These are phyloP conservation scores for Acanthamoeba sp. DNA, from an alignment of 208 protist genomes.

Conservation along the genomic window DNA sequence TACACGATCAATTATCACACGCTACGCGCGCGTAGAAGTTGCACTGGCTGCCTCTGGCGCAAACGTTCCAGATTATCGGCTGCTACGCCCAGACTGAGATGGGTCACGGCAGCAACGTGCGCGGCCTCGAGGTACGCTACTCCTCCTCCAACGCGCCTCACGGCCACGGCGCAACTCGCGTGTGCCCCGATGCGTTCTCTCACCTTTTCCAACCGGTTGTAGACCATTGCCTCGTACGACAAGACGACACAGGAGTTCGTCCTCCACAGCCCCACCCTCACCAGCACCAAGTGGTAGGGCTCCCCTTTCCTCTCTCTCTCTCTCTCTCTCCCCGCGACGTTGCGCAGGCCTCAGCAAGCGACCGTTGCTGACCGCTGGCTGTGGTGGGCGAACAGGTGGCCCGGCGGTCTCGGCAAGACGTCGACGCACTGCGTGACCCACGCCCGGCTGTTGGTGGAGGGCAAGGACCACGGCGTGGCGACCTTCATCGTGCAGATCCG, in stretches of 20 bases:
- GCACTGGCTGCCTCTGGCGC: not conserved
- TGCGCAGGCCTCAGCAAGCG: not conserved
- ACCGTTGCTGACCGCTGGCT: too few relatives aligned
- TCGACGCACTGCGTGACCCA: constrained; percentile 82
- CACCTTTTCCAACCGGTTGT: not conserved
- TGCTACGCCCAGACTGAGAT: constrained; percentile 74
- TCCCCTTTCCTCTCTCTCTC: too few relatives aligned
- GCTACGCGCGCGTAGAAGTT: not conserved
- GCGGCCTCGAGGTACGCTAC: constrained; percentile 77
- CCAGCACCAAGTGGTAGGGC: not conserved
- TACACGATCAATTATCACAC: not conserved
- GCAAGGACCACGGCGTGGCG: constrained; percentile 80
- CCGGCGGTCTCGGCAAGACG: constrained; percentile 75
- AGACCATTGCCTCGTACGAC: constrained; percentile 86
- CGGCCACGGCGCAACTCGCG: not conserved
- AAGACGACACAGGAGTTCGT: constrained; percentile 82
- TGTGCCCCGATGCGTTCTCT: not conserved
- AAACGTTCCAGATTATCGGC: constrained; percentile 48
- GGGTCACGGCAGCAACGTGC: constrained; percentile 79
- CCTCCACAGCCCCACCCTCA: constrained; percentile 83
- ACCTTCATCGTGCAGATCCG: constrained; percentile 86
- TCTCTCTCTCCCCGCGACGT: too few relatives aligned
- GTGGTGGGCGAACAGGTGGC: constrained; percentile 75
- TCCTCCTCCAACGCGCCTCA: too few relatives aligned
- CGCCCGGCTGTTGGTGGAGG: constrained; percentile 83